These are phyloP conservation scores for Saturnispora quitensis DNA, from an alignment of 805 yeast genomes.

Conservation along the genomic window DNA sequence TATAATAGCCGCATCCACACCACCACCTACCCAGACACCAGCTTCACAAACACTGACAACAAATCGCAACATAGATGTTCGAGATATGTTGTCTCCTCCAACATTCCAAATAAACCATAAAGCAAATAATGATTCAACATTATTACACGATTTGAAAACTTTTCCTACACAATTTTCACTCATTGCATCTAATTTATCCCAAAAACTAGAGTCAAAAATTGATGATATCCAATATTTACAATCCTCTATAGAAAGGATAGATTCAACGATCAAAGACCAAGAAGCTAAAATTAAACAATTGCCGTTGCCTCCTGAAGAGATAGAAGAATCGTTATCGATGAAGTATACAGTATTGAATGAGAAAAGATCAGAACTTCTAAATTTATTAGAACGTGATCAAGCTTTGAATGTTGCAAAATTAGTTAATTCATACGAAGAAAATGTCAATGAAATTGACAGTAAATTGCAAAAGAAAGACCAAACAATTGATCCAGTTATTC, in stretches of 20 bases:
- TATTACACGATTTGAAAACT: background rate
- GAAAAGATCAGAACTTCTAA: slow-evolving; percentile 30
- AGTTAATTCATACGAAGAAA: slow-evolving; percentile 44
- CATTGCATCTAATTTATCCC: background rate
- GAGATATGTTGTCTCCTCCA: background rate
- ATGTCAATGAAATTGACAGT: slow-evolving; percentile 7
- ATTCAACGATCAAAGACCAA: slow-evolving; percentile 9
- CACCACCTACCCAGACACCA: background rate
- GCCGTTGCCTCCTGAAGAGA: background rate
- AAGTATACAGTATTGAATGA: slow-evolving; percentile 12
- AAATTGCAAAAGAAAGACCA: slow-evolving; percentile 14
- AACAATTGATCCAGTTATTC: slow-evolving; percentile 15
- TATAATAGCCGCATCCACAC: background rate
- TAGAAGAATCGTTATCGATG: background rate
- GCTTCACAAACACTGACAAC: background rate
- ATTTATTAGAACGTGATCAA: slow-evolving; percentile 48
- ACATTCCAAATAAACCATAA: background rate
- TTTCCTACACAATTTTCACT: slow-evolving; percentile 2
- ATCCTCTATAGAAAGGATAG: slow-evolving; percentile 8
- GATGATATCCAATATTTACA: slow-evolving; percentile 7
- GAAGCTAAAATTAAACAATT: slow-evolving; percentile 6
- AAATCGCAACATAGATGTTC: background rate
- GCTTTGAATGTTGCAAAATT: slow-evolving; percentile 49
- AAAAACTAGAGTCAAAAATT: slow-evolving; percentile 1
- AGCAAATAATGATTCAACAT: background rate